phyloP scores from a whole-genome alignment of 2,329 filamentous ascomycete genomes.

The Didymella pomorum region DNA sequence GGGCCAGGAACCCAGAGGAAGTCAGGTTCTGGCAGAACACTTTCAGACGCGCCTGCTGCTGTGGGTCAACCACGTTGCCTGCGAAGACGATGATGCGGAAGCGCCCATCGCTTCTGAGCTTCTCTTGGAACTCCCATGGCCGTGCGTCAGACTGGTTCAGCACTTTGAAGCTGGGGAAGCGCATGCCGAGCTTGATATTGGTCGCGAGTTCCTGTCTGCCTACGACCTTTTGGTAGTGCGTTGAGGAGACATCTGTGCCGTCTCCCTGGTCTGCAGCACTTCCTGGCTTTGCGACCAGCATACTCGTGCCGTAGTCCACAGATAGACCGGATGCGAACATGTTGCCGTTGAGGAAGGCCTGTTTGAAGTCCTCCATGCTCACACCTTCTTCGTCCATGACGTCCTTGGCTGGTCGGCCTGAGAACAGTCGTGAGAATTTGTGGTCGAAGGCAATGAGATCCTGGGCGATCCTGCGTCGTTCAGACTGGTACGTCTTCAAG shows the following conservation, averaged over 20 bases:
- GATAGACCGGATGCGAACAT: slow-evolving; percentile 66
- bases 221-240: slow-evolving; percentile 11
- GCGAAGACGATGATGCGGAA: slow-evolving; percentile 70
- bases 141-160: slow-evolving; percentile 65
- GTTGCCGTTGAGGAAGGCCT: slow-evolving; percentile 66
- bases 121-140: slow-evolving; percentile 67
- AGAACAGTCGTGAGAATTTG: slow-evolving; percentile 58
- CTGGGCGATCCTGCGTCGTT: slow-evolving; percentile 67
- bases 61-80: slow-evolving; percentile 60
- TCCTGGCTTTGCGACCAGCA: slow-evolving; percentile 63
- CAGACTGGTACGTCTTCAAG: slow-evolving; percentile 61
- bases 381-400: slow-evolving; percentile 68
- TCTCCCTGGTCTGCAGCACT: slow-evolving; percentile 56
- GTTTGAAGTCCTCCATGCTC: slow-evolving; percentile 69
- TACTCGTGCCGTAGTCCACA: slow-evolving; percentile 66
- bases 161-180: slow-evolving; percentile 67
- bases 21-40: slow-evolving; percentile 58
- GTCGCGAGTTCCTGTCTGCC: slow-evolving; percentile 56
- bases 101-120: slow-evolving; percentile 64
- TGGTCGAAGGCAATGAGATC: slow-evolving; percentile 68
- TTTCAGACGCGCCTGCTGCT: slow-evolving; percentile 57
- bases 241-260: slow-evolving; percentile 52
- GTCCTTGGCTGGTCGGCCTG: slow-evolving; percentile 62
- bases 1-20: slow-evolving; percentile 53
- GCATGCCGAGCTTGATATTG: slow-evolving; percentile 61